A percentile compares a stretch with the other conserved stretches of the same genome.
phyloP scores from a whole-genome alignment of 108 stramenopile species.

The Cyclotella baltica region DNA sequence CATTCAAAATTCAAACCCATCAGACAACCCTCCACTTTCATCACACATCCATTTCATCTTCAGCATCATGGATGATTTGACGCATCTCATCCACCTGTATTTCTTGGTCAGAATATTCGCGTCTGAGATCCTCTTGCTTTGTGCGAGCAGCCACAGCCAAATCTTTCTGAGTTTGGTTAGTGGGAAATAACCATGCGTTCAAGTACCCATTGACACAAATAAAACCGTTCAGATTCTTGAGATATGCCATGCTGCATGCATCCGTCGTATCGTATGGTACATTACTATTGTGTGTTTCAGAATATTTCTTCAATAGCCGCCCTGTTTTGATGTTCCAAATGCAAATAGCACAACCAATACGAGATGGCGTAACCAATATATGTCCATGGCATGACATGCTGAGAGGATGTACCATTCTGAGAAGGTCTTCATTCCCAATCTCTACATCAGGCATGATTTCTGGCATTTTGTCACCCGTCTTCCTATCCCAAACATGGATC shows the following conservation, averaged over 20 bases:
- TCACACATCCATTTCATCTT: too few relatives aligned
- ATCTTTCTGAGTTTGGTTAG: not conserved
- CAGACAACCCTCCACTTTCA: too few relatives aligned
- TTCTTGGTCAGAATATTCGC: too few relatives aligned
- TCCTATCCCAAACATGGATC: slow-evolving; percentile 2
- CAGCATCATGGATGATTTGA: too few relatives aligned
- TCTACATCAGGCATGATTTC: not conserved
- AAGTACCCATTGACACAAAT: not conserved
- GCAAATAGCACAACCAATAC: not conserved
- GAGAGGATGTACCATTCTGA: not conserved
- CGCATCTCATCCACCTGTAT: too few relatives aligned
- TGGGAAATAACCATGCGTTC: slow-evolving; percentile 4
- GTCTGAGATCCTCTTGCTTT: too few relatives aligned
- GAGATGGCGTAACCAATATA: not conserved
- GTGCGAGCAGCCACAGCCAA: too few relatives aligned
- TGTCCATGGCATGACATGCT: not conserved
- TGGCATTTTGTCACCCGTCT: not conserved
- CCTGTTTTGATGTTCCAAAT: not conserved
- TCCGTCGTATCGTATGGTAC: not conserved
- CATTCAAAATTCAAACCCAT: too few relatives aligned
- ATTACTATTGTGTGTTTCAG: not conserved
- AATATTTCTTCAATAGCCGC: not conserved
- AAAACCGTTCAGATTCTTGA: not conserved
- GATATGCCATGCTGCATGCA: not conserved
- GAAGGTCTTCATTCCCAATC: not conserved